phyloP scores from a whole-genome alignment of 192 early-diverging fungal species.

The Geranomyces variabilis region DNA sequence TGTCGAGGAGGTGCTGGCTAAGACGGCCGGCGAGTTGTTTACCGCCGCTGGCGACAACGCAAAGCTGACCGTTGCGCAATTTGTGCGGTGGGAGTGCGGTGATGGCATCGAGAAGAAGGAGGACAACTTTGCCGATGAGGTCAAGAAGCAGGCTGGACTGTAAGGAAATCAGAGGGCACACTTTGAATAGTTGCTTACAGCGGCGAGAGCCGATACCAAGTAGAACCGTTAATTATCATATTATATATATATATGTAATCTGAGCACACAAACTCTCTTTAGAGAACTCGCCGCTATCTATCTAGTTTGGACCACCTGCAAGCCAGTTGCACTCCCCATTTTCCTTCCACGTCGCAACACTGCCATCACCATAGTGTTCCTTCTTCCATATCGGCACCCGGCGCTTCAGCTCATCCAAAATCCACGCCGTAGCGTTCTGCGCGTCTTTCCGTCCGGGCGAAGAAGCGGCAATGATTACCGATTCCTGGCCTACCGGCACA shows the following conservation, averaged over 20 bases:
- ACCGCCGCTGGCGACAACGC: conserved; percentile 38
- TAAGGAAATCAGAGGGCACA: too few species aligned
- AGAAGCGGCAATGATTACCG: conserved; percentile 80
- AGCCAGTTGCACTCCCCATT: conserved; percentile 42
- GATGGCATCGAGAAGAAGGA: conserved; percentile 82
- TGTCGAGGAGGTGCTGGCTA: conserved; percentile 62
- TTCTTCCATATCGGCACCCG: conserved; percentile 93
- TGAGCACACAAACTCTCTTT: too few species aligned
- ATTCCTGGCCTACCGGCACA: conserved; percentile 78
- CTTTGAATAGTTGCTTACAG: too few species aligned
- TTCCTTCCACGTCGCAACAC: conserved; percentile 65
- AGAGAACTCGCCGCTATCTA: too few species aligned
- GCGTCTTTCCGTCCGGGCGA: conserved; percentile 80
- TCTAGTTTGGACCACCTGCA: not conserved
- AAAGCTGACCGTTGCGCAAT: conserved; percentile 59
- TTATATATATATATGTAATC: too few species aligned
- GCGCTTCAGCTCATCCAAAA: conserved; percentile 90
- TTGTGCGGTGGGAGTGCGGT: conserved; percentile 79
- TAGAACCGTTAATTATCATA: too few species aligned
- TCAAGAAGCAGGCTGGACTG: conserved; percentile 57
- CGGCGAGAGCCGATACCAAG: too few species aligned
- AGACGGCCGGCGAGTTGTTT: conserved; percentile 34
- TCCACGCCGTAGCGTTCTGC: conserved; percentile 72
- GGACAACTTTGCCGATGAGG: conserved; percentile 82
- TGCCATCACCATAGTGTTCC: conserved; percentile 83